phyloP scores from a whole-genome alignment of 306 rosid species.

The Pueraria montana region DNA sequence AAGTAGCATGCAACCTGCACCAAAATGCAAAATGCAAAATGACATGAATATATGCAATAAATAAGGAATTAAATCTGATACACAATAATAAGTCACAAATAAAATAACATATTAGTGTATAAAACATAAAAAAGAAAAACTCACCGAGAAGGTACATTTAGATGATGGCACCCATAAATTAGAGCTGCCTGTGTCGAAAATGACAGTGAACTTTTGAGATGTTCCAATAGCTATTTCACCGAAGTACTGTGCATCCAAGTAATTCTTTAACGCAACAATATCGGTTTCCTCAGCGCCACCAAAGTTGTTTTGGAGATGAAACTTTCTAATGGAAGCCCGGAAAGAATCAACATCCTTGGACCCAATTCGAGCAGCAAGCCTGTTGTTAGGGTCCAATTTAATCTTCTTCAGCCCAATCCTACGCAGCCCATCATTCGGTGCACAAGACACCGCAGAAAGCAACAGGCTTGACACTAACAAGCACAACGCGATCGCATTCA shows the following conservation, averaged over 20 bases:
- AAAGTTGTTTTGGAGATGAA: conserved; percentile 47
- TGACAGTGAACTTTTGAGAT: conserved; percentile 83
- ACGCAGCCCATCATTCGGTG: conserved; percentile 61
- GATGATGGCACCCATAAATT: conserved; percentile 96
- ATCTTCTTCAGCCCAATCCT: conserved; percentile 86
- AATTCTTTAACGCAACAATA: conserved; percentile 76
- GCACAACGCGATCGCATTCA: conserved; percentile 43
- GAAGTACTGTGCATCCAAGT: conserved; percentile 92
- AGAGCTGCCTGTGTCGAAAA: conserved; percentile 95
- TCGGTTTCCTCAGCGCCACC: conserved; percentile 57
- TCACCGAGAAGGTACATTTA: conserved; percentile 78
- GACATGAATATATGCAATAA: not conserved
- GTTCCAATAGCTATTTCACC: conserved; percentile 90
- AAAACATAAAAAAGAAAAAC: conserved; percentile 8
- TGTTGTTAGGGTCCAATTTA: conserved; percentile 56
- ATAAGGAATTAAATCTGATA: not conserved
- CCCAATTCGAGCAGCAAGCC: conserved; percentile 61
- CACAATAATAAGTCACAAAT: not conserved
- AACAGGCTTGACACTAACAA: conserved; percentile 57
- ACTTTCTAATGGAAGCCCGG: conserved; percentile 58
- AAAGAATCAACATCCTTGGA: conserved; percentile 50
- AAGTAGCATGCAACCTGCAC: conserved; percentile 82
- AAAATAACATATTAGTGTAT: not conserved
- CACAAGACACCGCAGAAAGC: conserved; percentile 55
- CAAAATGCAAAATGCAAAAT: conserved; percentile 44